Evolutionary conservation across 148 eudicot genomes (phyloP).

Genomic region (Oxyria digyna): DNA sequence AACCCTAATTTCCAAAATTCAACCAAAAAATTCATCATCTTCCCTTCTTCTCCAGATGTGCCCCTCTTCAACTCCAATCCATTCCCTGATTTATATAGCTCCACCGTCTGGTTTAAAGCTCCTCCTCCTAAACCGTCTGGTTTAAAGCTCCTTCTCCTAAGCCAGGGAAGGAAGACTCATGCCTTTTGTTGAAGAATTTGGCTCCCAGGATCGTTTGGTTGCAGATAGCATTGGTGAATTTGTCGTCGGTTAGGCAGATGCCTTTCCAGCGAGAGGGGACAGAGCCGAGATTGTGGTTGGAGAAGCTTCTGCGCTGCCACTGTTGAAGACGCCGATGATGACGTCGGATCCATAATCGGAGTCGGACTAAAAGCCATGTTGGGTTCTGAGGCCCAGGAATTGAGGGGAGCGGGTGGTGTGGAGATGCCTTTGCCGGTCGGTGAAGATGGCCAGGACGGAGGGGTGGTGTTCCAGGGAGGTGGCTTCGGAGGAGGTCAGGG

Average conservation of each 20-base stretch:
- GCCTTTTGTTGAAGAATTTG: constrained; percentile 64
- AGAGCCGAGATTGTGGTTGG: constrained; percentile 69
- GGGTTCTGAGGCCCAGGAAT: constrained; percentile 73
- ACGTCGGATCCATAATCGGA: constrained; percentile 96
- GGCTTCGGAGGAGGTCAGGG: constrained; percentile 35
- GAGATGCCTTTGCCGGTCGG: constrained; percentile 57
- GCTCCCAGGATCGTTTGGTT: constrained; percentile 77
- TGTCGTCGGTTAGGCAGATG: constrained; percentile 42
- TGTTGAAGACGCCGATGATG: constrained; percentile 69
- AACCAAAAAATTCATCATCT: no score
- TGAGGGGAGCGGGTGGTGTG: constrained; percentile 98
- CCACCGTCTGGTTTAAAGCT: no score
- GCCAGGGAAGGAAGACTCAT: constrained; percentile 39
- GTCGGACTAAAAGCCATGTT: constrained; percentile 78
- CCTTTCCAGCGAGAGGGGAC: constrained; percentile 75
- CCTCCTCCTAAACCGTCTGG: no score
- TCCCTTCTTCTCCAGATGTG: no score
- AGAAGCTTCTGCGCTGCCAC: constrained; percentile 69
- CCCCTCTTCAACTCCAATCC: no score
- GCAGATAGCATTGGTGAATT: constrained; percentile 33
- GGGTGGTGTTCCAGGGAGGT: constrained; percentile 35
- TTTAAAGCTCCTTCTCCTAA: constrained; percentile 45
- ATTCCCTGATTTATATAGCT: no score
- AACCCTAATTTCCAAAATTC: no score
- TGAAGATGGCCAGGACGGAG: constrained; percentile 55